Evolutionary conservation across 2,329 filamentous ascomycete species (phyloP).

Genomic region (Zymoseptoria tritici): DNA sequence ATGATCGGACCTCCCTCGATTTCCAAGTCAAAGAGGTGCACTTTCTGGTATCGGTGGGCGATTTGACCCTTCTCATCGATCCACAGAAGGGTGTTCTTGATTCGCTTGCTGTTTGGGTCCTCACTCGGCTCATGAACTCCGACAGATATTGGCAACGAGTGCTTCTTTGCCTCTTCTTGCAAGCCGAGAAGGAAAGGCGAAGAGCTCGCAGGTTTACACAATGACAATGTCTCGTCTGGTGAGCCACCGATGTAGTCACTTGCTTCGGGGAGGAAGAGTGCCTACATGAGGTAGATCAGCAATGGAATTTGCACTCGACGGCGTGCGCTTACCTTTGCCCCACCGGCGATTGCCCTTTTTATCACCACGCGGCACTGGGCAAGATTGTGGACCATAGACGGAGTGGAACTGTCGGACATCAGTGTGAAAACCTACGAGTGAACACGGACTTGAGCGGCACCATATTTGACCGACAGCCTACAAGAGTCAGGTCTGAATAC

Average conservation of each 20-base stretch:
- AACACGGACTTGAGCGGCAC: background rate
- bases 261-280: constrained; percentile 87
- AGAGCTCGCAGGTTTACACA: constrained; percentile 58
- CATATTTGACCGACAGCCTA: constrained; percentile 87
- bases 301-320: background rate
- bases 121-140: constrained; percentile 72
- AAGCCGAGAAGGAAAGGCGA: constrained; percentile 73
- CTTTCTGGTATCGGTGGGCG: constrained; percentile 68
- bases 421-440: background rate
- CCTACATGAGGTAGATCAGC: constrained; percentile 36
- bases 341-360: constrained; percentile 62
- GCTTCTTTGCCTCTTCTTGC: constrained; percentile 55
- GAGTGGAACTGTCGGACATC: constrained; percentile 51
- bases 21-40: constrained; percentile 64
- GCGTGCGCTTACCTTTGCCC: constrained; percentile 58
- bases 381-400: constrained; percentile 70
- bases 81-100: constrained; percentile 61
- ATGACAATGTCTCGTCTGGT: constrained; percentile 58
- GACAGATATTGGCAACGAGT: constrained; percentile 68
- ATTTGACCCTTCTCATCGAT: constrained; percentile 56
- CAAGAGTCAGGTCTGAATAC: background rate
- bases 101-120: constrained; percentile 39
- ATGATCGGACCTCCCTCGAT: constrained; percentile 51
- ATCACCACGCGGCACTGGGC: constrained; percentile 67
- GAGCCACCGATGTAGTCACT: constrained; percentile 76